Evolutionary conservation across 768 basidiomycete genomes (phyloP).

Genomic region (Pleurotus citrinopileatus): DNA sequence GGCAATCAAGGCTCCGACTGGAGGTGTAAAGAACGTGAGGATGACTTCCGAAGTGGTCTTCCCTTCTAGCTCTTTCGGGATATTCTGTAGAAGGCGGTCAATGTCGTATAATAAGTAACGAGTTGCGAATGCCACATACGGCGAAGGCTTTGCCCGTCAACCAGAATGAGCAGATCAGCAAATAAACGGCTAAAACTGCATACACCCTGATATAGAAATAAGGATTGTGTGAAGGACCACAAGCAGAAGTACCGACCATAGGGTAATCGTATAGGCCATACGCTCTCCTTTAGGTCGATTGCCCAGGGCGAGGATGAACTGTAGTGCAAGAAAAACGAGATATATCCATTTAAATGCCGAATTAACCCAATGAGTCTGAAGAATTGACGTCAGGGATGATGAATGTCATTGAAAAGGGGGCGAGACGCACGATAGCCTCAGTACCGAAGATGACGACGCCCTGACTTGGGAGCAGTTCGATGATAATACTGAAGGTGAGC

Average conservation of each 20-base stretch:
- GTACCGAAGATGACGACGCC: slow-evolving; percentile 70
- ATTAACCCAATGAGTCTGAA: slow-evolving; percentile 88
- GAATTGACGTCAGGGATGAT: slow-evolving; percentile 5
- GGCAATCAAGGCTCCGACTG: slow-evolving; percentile 79
- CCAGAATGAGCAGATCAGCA: slow-evolving; percentile 85
- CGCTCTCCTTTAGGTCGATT: slow-evolving; percentile 90
- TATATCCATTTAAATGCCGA: slow-evolving; percentile 83
- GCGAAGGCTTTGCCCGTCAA: slow-evolving; percentile 78
- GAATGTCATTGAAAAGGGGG: not conserved
- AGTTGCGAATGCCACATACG: slow-evolving; percentile 39
- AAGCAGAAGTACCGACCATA: slow-evolving; percentile 23
- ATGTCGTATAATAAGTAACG: not conserved
- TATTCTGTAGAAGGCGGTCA: slow-evolving; percentile 33
- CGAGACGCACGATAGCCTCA: slow-evolving; percentile 51
- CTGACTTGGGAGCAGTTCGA: slow-evolving; percentile 71
- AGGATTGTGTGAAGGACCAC: not conserved
- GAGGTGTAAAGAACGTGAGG: slow-evolving; percentile 63
- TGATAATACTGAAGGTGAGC: slow-evolving; percentile 95
- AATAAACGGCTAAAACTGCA: slow-evolving; percentile 78
- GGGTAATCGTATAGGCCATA: slow-evolving; percentile 54
- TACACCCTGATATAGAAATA: slow-evolving; percentile 65
- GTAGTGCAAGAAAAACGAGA: slow-evolving; percentile 78
- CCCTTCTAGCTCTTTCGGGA: slow-evolving; percentile 47
- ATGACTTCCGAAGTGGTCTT: slow-evolving; percentile 52
- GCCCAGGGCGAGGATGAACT: slow-evolving; percentile 60